Percentiles rank a stretch among this genome's conserved stretches.
Evolutionary conservation across 2,329 filamentous ascomycete species (phyloP).

Genomic region (Sporothrix dimorphospora): DNA sequence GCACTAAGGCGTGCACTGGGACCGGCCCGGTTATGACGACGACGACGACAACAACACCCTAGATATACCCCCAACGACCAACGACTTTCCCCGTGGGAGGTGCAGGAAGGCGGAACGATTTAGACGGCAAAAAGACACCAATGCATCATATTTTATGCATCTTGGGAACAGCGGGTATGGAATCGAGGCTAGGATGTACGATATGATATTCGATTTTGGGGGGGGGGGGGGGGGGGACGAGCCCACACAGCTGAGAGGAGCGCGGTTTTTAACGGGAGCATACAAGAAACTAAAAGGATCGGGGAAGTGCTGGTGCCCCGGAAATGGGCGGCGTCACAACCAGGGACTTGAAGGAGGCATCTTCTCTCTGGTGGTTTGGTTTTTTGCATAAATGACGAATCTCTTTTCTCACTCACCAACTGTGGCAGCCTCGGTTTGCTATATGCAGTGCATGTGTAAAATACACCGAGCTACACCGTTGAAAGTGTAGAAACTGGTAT

Average conservation of each 20-base stretch:
- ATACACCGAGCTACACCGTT: neutral
- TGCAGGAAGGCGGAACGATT: neutral
- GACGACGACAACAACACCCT: slow-evolving; percentile 6
- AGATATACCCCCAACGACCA: slow-evolving; percentile 9
- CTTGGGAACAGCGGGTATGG: neutral
- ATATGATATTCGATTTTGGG: neutral
- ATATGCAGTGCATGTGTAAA: neutral
- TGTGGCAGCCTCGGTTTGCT: neutral
- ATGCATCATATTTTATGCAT: neutral
- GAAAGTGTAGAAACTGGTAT: neutral
- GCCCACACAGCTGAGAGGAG: neutral
- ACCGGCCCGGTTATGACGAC: neutral
- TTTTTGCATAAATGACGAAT: slow-evolving; percentile 19
- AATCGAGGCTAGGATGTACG: slow-evolving; percentile 3
- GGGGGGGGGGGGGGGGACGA: no score
- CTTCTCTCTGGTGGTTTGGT: neutral
- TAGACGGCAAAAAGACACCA: neutral
- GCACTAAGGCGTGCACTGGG: neutral
- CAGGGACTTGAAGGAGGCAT: neutral
- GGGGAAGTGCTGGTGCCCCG: neutral
- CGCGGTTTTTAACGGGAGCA: neutral
- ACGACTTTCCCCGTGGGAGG: neutral
- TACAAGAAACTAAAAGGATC: neutral
- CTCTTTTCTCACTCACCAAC: neutral
- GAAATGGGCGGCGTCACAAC: neutral